Base-by-base conservation (phyloP, 371 early-diverging fungal genomes). In the Vairimorpha necatrix region DNA sequence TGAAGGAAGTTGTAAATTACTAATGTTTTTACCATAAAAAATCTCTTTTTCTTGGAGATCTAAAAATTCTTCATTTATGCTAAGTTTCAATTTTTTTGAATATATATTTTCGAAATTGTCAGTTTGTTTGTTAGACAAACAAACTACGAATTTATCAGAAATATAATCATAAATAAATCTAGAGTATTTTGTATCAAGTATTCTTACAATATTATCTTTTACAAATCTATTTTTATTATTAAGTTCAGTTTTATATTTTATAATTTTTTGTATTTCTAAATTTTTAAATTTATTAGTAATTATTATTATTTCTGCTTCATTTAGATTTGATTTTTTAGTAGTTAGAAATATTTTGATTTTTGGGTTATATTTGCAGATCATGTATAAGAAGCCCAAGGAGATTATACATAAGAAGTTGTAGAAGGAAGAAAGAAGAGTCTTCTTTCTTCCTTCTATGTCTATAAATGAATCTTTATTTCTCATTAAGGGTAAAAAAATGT, bases 11-110 rank as follows among this genome's bases (percentile, higher is more conserved):
- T 48, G 26, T 0, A 75, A 39, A n/a, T 56, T 54, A 32, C 67
- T 74, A 47, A 42, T 46, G 62, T 84, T 84, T 47, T 73, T 75
- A 16, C 83, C 83, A 69, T 69, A 84, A 0, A 84, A 67, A n/a
- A 83, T 75, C 24, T 76, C 70, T 69, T 62, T 81, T 58, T 78
- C 78, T 28, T 70, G 28, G 9, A 54, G 9, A 46, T 68, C 75
- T 28, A 66, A 33, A 22, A 32, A 33, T 66, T 83, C 76, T n/a
- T 28, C 39, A 13, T 72, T 46, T 0, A 66, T 16, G 38, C 32
- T 65, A 28, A 50, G 34, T 22, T 46, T 65, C 28, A 47, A n/a
- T 39, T 48, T 34, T 2, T 34, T 50, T 9, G 50, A 47, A 18
- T 73, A 65, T 18, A 73, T 38, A 50, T 36, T 24, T 3, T 65